Evolutionary conservation across 768 basidiomycete genomes (phyloP).

Genomic region (Tricholoma sp.): DNA sequence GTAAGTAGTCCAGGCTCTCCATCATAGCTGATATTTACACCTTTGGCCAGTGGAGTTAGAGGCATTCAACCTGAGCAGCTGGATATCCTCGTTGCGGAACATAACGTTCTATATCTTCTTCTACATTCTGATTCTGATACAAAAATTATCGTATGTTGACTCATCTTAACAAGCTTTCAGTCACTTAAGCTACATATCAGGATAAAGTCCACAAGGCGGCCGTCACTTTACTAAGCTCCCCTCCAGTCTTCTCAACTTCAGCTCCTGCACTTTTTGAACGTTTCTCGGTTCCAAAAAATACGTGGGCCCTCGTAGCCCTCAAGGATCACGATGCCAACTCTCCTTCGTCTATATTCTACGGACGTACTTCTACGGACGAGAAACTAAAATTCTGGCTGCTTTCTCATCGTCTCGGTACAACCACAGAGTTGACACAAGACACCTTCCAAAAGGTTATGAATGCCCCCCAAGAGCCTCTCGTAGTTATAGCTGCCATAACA

Average conservation of each 20-base stretch:
- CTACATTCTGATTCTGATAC: conserved; percentile 42
- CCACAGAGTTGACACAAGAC: conserved; percentile 69
- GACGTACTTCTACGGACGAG: conserved; percentile 20
- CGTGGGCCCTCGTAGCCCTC: conserved; percentile 65
- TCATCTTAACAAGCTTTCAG: not conserved
- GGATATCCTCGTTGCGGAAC: conserved; percentile 24
- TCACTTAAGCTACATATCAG: conserved; percentile 16
- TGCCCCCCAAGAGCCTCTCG: conserved; percentile 65
- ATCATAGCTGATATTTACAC: not conserved
- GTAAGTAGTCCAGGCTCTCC: conserved; percentile 38
- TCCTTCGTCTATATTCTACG: conserved; percentile 43
- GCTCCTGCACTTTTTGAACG: conserved; percentile 30
- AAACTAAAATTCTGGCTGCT: conserved; percentile 54
- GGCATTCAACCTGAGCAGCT: conserved; percentile 37
- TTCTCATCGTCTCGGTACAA: conserved; percentile 65
- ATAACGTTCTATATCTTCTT: conserved; percentile 49
- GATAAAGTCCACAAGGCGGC: conserved; percentile 32
- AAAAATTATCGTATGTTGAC: conserved; percentile 26
- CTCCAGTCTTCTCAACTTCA: conserved; percentile 37
- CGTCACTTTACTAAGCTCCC: conserved; percentile 41
- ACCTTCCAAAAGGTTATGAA: conserved; percentile 88
- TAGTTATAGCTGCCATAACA: conserved; percentile 64
- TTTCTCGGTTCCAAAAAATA: conserved; percentile 32
- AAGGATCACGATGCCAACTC: conserved; percentile 50
- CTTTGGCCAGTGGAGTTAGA: conserved; percentile 22